phyloP scores from a whole-genome alignment of 1,284 basidiomycete species.

The Malassezia nana region DNA sequence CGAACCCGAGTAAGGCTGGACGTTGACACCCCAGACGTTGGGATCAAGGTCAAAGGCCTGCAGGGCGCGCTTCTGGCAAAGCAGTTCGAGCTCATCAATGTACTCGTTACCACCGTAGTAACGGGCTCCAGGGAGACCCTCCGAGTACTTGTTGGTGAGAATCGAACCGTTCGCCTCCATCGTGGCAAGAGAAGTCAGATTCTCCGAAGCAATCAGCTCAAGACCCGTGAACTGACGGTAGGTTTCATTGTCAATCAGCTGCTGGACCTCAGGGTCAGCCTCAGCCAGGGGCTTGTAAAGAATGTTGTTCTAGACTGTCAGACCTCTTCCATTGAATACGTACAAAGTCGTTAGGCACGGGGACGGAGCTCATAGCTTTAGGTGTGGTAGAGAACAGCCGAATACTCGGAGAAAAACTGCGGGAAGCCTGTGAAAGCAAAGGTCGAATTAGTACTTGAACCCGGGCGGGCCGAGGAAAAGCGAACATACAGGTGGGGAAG shows the following conservation, averaged over 20 bases:
- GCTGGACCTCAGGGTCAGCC: slow-evolving; percentile 85
- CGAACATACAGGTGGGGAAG: slow-evolving; percentile 15
- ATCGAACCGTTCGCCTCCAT: slow-evolving; percentile 99
- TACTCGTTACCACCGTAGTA: slow-evolving; percentile 85
- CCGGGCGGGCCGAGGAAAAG: slow-evolving; percentile 1
- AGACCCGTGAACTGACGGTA: slow-evolving; percentile 92
- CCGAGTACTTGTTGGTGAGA: slow-evolving; percentile 89
- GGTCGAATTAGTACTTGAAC: slow-evolving; percentile 10
- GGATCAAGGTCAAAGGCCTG: slow-evolving; percentile 93
- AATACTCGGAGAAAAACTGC: neutral
- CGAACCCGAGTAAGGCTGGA: slow-evolving; percentile 90
- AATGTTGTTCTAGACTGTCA: slow-evolving; percentile 64
- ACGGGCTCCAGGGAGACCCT: slow-evolving; percentile 64
- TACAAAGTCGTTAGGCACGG: slow-evolving; percentile 43
- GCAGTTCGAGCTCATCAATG: slow-evolving; percentile 88
- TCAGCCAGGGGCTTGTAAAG: slow-evolving; percentile 78
- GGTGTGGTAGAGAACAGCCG: slow-evolving; percentile 1
- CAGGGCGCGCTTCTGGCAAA: slow-evolving; percentile 90
- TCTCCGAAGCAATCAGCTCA: slow-evolving; percentile 88
- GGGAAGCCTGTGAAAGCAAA: neutral
- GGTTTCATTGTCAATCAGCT: slow-evolving; percentile 98
- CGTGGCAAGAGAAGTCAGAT: slow-evolving; percentile 46
- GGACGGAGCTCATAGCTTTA: slow-evolving; percentile 33
- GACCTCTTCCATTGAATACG: slow-evolving; percentile 6
- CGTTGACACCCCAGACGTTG: slow-evolving; percentile 88